Conservation (phyloP, 1,284 basidiomycete species). For the Cryptococcus amylolentus region DNA sequence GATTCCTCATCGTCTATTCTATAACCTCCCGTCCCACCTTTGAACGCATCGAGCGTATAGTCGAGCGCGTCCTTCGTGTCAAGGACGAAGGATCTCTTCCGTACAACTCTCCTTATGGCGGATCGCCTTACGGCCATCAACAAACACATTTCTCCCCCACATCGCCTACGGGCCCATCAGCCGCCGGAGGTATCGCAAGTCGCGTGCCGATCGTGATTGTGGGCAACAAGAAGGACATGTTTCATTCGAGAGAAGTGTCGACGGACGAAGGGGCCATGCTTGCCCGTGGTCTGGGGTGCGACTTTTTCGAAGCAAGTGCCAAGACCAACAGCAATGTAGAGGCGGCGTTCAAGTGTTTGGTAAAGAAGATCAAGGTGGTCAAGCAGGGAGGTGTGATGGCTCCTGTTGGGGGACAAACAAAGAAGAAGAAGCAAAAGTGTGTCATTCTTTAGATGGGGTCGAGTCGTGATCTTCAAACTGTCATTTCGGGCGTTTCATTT, state of each 20-base stretch:
- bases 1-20: conserved; percentile 97
- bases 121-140: conserved; percentile 5
- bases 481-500: conserved; percentile 1
- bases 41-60: conserved; percentile 89
- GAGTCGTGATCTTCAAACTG: not conserved
- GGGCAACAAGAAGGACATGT: conserved; percentile 80
- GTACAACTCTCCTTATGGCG: not conserved
- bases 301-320: conserved; percentile 94
- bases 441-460: conserved; percentile 39
- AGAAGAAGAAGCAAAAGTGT: conserved; percentile 47
- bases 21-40: conserved; percentile 93
- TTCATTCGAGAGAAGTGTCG: conserved; percentile 78
- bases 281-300: conserved; percentile 83
- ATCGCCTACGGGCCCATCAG: not conserved
- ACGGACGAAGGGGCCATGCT: conserved; percentile 81
- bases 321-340: conserved; percentile 96
- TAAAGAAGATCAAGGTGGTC: conserved; percentile 66
- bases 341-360: conserved; percentile 83
- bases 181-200: conserved; percentile 3
- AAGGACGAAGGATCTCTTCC: conserved; percentile 59
- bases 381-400: conserved; percentile 21
- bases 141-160: not conserved
- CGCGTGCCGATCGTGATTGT: conserved; percentile 64
- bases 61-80: conserved; percentile 88
- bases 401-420: conserved; percentile 3